Conservation (phyloP, 306 rosid species). For the Prunus davidiana region DNA sequence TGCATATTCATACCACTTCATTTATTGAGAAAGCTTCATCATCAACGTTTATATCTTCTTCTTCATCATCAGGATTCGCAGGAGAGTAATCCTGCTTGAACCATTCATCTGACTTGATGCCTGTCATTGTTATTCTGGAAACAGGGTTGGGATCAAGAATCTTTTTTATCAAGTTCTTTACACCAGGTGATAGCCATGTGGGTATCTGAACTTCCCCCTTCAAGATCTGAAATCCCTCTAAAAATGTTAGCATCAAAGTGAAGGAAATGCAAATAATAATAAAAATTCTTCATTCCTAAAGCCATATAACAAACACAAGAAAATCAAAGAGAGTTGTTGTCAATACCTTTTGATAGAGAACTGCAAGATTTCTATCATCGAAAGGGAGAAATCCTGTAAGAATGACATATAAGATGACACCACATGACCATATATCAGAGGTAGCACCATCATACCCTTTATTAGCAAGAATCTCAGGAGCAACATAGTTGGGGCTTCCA, state of each 20-base stretch:
- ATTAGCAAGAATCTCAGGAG: conserved; percentile 86
- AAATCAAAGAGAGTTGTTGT: neutral
- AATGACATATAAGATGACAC: conserved; percentile 77
- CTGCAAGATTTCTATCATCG: conserved; percentile 86
- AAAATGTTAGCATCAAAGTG: neutral
- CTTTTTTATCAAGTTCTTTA: conserved; percentile 58
- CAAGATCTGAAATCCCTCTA: conserved; percentile 49
- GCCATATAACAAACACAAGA: conserved; percentile 5
- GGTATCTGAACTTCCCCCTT: conserved; percentile 72
- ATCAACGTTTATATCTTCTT: conserved; percentile 45
- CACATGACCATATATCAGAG: conserved; percentile 93
- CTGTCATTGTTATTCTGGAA: conserved; percentile 56
- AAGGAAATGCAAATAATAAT: neutral
- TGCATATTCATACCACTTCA: conserved; percentile 42
- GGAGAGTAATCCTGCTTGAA: conserved; percentile 65
- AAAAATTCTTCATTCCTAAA: neutral
- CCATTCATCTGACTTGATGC: conserved; percentile 81
- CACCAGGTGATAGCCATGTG: conserved; percentile 71
- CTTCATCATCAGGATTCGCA: conserved; percentile 61
- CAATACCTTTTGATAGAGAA: conserved; percentile 85
- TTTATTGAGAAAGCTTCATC: conserved; percentile 49
- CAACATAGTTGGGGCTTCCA: conserved; percentile 98
- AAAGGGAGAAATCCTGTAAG: conserved; percentile 83
- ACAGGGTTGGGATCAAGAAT: conserved; percentile 81
- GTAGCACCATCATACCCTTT: conserved; percentile 84